Base-by-base conservation (phyloP, 2,329 filamentous ascomycete genomes). In the Neonectria neomacrospora region DNA sequence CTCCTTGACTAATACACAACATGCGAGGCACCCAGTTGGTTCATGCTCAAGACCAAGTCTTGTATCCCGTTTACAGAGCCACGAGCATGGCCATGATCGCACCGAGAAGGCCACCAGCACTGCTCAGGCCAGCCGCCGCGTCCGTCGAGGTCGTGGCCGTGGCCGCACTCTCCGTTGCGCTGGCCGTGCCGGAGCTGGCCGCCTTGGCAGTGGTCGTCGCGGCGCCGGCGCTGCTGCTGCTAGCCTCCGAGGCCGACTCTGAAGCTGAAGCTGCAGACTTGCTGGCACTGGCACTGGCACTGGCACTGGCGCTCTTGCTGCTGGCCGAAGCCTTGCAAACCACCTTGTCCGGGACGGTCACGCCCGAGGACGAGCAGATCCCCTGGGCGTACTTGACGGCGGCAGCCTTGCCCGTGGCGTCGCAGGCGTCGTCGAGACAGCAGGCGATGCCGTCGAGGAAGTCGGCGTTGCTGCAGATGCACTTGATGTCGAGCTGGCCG, bases 361-460 rank as follows among this genome's bases (percentile, higher is more conserved):
- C 78, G 51, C 75, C 75, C 39, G 70, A 68, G 47, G 74, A 70
- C 41, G 72, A 75, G 77, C 80, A 82, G 62, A 82, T 76, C 66
- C 75, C 64, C 50, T 72, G 67, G 54, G 80, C 80, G 67, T 74
- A 81, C 45, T 70, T 56, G 63, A 82, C 75, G 52, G 80, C 78
- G 1, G 67, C 63, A 1, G 71, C 63, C 65, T 79, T 76, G 39
- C 77, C 78, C 5, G 67, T 53, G 10, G 65, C 44, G 66, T 74
- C 69, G 73, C 80, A 82, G 47, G 65, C 67, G 34, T 71, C 69
- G 44, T 71, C 70, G 54, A 82, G 73, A 67, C 80, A 82, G 76
- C 80, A 82, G 54, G 80, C 78, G 51, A 82, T 80, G 65, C 67
- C 68, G 65, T 70, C 65, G 58, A 82, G 74, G 76, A 82, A 82